These are phyloP conservation scores for Danielia oregonensis DNA, from an alignment of 805 yeast genomes.

Conservation along the genomic window DNA sequence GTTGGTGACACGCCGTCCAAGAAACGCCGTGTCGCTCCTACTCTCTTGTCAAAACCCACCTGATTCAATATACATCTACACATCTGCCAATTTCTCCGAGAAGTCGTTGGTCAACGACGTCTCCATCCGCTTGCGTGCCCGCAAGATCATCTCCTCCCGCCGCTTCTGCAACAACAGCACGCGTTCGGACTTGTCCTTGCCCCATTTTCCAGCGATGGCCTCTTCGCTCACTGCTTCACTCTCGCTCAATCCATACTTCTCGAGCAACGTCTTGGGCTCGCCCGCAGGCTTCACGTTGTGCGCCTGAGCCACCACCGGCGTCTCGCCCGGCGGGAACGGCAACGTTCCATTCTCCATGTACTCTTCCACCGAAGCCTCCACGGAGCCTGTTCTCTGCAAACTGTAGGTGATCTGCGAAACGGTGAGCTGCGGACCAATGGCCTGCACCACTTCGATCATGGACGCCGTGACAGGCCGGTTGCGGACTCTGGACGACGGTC, in stretches of 20 bases:
- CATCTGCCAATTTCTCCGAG: no score
- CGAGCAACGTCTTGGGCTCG: constrained; percentile 23
- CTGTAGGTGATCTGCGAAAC: constrained; percentile 70
- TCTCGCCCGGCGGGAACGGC: constrained; percentile 50
- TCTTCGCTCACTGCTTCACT: constrained; percentile 22
- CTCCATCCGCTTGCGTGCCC: constrained; percentile 47
- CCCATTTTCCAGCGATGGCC: constrained; percentile 24
- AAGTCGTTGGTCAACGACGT: constrained; percentile 29
- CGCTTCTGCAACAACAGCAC: constrained; percentile 21
- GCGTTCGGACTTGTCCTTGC: constrained; percentile 15
- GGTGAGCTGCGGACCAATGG: constrained; percentile 72
- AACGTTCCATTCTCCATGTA: constrained; percentile 58
- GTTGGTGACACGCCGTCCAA: constrained; percentile 12
- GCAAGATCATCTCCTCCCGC: constrained; percentile 39
- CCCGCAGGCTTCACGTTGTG: constrained; percentile 7
- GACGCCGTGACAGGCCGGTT: constrained; percentile 54
- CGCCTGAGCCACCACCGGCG: constrained; percentile 2
- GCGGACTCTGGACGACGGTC: constrained; percentile 8
- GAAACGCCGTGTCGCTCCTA: constrained; percentile 36
- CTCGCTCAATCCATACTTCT: constrained; percentile 41
- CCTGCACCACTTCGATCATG: constrained; percentile 84
- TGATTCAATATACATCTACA: no score
- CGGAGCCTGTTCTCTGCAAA: constrained; percentile 72
- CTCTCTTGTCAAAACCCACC: constrained; percentile 5
- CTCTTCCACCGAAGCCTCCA: constrained; percentile 74